Evolutionary conservation across 768 basidiomycete genomes (phyloP).

Genomic region (Cantharellus anzutake): DNA sequence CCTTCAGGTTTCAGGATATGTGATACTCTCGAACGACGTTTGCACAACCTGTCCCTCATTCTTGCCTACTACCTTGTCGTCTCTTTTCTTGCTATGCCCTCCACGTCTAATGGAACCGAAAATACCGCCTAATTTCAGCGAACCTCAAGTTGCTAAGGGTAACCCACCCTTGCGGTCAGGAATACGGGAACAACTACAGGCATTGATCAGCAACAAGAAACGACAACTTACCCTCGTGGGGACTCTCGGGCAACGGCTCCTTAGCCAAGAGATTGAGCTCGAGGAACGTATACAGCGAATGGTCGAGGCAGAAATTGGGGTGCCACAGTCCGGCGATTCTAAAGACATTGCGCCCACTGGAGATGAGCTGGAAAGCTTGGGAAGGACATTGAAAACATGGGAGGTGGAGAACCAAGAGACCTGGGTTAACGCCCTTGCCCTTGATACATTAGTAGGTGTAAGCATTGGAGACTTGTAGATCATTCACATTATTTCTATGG

Average conservation of each 20-base stretch:
- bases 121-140: too few species aligned
- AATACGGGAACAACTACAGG: constrained; percentile 24
- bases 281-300: constrained; percentile 73
- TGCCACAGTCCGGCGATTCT: constrained; percentile 42
- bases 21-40: too few species aligned
- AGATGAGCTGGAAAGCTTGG: constrained; percentile 56
- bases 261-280: constrained; percentile 87
- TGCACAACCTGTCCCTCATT: too few species aligned
- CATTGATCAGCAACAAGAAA: constrained; percentile 74
- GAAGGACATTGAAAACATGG: constrained; percentile 57
- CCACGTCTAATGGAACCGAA: too few species aligned
- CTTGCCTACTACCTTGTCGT: too few species aligned
- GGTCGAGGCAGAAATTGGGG: constrained; percentile 34
- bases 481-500: background rate
- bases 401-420: constrained; percentile 62
- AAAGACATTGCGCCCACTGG: constrained; percentile 38
- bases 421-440: constrained; percentile 19
- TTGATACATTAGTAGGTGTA: background rate
- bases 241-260: constrained; percentile 81
- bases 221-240: constrained; percentile 83
- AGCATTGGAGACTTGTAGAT: too few species aligned
- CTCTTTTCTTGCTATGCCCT: too few species aligned
- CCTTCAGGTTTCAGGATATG: too few species aligned
- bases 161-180: too few species aligned
- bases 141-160: too few species aligned